Evolutionary conservation across 345 rosid species (phyloP), one percentile per base, ranked within the genome.

Genomic region (Populus euphratica): DNA sequence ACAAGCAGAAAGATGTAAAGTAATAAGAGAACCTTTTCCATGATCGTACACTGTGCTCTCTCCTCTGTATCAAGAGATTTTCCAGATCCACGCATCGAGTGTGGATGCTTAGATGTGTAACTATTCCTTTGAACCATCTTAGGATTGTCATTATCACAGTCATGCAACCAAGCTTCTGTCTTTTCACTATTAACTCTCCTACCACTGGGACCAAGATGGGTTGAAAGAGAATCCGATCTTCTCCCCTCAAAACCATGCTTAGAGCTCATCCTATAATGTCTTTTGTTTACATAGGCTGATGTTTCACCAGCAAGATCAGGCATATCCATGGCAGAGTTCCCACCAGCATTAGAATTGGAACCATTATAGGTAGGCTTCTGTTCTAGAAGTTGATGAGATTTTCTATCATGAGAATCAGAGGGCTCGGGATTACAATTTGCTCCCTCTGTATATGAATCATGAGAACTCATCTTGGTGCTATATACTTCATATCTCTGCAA

Each of bases 401-500:
- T 88, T 75, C 72, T 73, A 69, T 82, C 88, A 54, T 64, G 80
- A 80, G 69, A 80, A 80, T 86, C 87, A 83, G 91, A 85, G 73
- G 75, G 81, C 74, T 72, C 69, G 56, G 69, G 67, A 66, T 76
- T 79, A 61, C 77, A 72, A 25, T 82, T 85, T 50, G 78, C 86
- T 18, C 75, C 90, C 35, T 87, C 91, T 62, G 81, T 47, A 75
- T 76, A 77, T 3, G 88, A 81, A 78, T 87, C 89, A 79, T 71
- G 84, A 68, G 83, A 78, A 76, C 65, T 77, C 82, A 81, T 74
- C 88, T 86, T 86, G 20, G 84, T 78, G 68, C 79, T 77, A 83
- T 82, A 73, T 39, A 75, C 81, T 78, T 84, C 91, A 81, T 79
- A 77, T 80, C 81, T 83, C 97, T 91, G 86, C 59, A 83, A 71